Base-by-base conservation (phyloP, 2,329 filamentous ascomycete genomes). In the Alternaria sp. region DNA sequence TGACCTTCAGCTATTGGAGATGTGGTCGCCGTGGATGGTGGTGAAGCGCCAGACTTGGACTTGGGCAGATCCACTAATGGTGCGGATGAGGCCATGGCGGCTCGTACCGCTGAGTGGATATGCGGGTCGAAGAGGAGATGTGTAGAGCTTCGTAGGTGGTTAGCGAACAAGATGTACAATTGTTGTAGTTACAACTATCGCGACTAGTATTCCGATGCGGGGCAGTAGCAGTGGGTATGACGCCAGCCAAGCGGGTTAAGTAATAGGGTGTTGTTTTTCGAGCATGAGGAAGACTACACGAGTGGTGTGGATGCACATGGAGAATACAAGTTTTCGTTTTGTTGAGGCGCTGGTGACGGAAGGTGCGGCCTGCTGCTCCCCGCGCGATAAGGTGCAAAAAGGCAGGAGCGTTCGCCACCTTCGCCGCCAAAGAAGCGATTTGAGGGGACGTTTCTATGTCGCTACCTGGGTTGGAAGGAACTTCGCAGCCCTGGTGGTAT, bases 31-130 rank as follows among this genome's bases (percentile, higher is more conserved):
- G 63, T 49, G 32, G 44, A 21, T 13, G 58, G 40, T 23, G 66
- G 52, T 45, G 62, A 47, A 45, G 73, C 15, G 7, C 47, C 52
- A 23, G 70, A 64, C 51, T 71, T 77, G 25, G 77, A 79, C 66
- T 69, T 78, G 32, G 77, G 77, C 30, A 79, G 62, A 54, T 43
- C 70, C 69, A 66, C 64, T 46, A 72, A 66, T 55, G 69, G 63
- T 67, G 76, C 70, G 71, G 71, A 71, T 74, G 74, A 71, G 57
- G 73, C 65, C 73, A 78, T 77, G n/a, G 54, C 65, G 67, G 47
- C 40, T 60, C 56, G 60, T 59, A 43, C 58, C 58, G 57, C 49
- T 45, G 32, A 43, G 50, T 36, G 21, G 46, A n/a, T 54, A 64
- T 59, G 63, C 30, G 49, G 28, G 49, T 52, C 30, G 30, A 36